Evolutionary conservation across 164 flowering plant species (phyloP), one percentile per base, ranked within the genome.

Genomic region (Liriodendron chinense): DNA sequence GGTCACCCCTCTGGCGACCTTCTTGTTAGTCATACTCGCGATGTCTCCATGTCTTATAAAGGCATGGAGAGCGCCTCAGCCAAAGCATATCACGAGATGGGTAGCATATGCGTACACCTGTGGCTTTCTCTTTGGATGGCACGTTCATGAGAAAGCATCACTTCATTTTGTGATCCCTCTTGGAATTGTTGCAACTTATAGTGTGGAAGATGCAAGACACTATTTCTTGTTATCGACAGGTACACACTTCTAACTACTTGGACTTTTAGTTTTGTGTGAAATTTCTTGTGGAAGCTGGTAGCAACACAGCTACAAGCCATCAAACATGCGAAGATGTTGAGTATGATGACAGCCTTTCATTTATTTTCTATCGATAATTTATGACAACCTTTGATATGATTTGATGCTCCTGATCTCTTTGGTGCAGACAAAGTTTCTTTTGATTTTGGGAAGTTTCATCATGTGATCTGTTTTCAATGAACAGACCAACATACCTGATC

Each of bases 111-210:
- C 96, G 43, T 95, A 93, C 82, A 86, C 92, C 34, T 92, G 97
- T 72, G 96, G 98, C 7, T 96, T 92, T 83, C 61, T 96, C 25
- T 96, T 92, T 80, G 99, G 99, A 70, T 94, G 99, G 99, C 98
- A 96, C 85, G 98, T 96, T 72, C 98, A 96, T 63, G 97, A 94
- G 85, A 96, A 96, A 83, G 98, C 99, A 76, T 89, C 98, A 10
- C 97, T 96, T 34, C 99, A 96, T 79, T 94, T 96, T 84, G 86
- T 90, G 65, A 94, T 92, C 65, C 98, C 94, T 26, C 92, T 96
- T 67, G 95, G 93, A 21, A 13, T 89, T 69, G 87, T 87, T 81
- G 90, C 99, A 21, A 74, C 83, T 47, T 77, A 87, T 47, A 91
- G 91, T 79, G 47, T 80, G 65, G 90, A 89, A 69, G 96, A 96